Percentiles rank a stretch among this genome's conserved stretches.
phyloP scores from a whole-genome alignment of 2,329 filamentous ascomycete genomes.

The Pseudocercospora fijiensis region DNA sequence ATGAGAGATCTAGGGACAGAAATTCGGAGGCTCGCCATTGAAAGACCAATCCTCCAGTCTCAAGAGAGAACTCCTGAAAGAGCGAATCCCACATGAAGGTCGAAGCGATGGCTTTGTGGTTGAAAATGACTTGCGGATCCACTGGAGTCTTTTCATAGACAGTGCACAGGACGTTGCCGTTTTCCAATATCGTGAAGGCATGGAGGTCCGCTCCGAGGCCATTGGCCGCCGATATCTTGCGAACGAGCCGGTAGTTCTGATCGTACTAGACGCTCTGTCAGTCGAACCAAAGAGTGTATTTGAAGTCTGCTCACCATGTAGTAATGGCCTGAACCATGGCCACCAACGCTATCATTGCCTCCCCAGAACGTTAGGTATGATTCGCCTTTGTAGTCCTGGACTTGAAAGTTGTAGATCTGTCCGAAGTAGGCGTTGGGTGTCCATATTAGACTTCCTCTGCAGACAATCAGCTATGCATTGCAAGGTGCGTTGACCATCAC shows the following conservation, averaged over 20 bases:
- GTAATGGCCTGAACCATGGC: constrained; percentile 49
- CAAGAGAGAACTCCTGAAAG: constrained; percentile 47
- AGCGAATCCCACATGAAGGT: constrained; percentile 36
- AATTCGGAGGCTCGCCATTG: constrained; percentile 59
- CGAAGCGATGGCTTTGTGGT: constrained; percentile 10
- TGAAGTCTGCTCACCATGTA: constrained; percentile 45
- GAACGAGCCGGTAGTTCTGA: constrained; percentile 37
- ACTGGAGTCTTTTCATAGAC: constrained; percentile 36
- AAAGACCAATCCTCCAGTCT: constrained; percentile 55
- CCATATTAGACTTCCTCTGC: constrained; percentile 30
- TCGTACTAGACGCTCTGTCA: constrained; percentile 22
- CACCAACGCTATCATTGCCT: constrained; percentile 46
- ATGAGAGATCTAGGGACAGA: constrained; percentile 47
- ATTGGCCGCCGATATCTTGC: constrained; percentile 41
- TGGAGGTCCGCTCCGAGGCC: constrained; percentile 44
- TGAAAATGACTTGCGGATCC: constrained; percentile 12
- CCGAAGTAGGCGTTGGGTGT: constrained; percentile 24
- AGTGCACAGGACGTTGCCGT: constrained; percentile 44
- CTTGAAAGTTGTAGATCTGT: constrained; percentile 48
- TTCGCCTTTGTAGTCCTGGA: constrained; percentile 47
- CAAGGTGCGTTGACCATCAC: neutral
- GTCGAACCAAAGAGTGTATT: neutral
- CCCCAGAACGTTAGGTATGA: constrained; percentile 52
- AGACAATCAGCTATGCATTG: neutral
- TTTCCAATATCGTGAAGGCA: constrained; percentile 43